phyloP scores from a whole-genome alignment of 345 rosid genomes.

The Rhodamnia argentea region DNA sequence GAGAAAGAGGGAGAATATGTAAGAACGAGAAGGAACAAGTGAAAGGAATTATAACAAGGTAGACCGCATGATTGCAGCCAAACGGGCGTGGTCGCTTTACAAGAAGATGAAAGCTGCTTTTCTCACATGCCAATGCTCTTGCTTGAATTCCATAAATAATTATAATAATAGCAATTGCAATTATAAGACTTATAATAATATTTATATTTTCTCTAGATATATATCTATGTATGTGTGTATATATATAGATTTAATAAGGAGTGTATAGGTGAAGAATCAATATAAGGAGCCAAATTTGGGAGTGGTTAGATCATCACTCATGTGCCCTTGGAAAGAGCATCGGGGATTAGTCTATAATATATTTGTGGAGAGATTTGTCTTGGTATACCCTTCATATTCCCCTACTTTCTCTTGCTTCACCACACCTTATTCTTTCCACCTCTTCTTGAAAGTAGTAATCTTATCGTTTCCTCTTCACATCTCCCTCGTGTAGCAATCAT shows the following conservation, averaged over 20 bases:
- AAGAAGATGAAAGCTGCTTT: slow-evolving; percentile 57
- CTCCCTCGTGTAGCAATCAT: neutral
- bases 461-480: neutral
- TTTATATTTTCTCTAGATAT: neutral
- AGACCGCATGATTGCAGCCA: slow-evolving; percentile 79
- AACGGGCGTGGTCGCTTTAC: slow-evolving; percentile 90
- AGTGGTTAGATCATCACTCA: neutral
- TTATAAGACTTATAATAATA: neutral
- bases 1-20: slow-evolving; percentile 5
- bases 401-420: neutral
- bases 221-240: too few relatives aligned
- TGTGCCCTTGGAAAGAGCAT: neutral
- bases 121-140: slow-evolving; percentile 46
- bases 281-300: neutral
- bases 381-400: neutral
- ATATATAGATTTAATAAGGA: neutral
- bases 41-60: slow-evolving; percentile 31
- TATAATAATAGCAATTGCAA: neutral
- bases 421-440: neutral
- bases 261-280: neutral
- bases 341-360: neutral
- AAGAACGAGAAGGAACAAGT: slow-evolving; percentile 1
- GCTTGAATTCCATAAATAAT: neutral
- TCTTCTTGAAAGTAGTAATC: neutral
- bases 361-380: neutral